Evolutionary conservation across 768 basidiomycete genomes (phyloP).

Genomic region (Multifurca ochricompacta): DNA sequence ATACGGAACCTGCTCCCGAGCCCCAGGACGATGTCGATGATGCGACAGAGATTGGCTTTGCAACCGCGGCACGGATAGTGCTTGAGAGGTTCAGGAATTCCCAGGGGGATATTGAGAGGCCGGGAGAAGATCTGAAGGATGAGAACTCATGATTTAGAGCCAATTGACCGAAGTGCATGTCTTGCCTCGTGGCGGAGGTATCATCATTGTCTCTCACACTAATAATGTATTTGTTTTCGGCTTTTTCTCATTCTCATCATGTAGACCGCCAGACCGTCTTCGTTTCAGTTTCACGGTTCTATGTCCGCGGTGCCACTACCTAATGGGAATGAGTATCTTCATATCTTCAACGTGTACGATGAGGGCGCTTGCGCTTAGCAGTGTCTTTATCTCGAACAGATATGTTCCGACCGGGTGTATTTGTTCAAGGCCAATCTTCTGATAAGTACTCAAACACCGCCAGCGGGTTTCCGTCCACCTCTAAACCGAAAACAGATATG

Average conservation of each 20-base stretch:
- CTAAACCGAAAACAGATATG: not conserved
- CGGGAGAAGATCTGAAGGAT: constrained; percentile 1
- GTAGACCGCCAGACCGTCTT: not conserved
- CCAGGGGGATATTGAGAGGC: constrained; percentile 20
- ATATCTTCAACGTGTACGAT: not conserved
- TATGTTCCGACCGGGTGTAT: not conserved
- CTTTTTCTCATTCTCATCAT: no score
- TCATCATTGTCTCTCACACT: not conserved
- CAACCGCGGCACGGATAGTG: constrained; percentile 33
- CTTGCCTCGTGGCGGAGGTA: not conserved
- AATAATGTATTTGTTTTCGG: no score
- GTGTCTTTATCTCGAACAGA: no score
- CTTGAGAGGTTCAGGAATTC: constrained; percentile 11
- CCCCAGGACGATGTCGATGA: constrained; percentile 28
- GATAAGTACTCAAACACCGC: not conserved
- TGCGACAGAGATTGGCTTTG: constrained; percentile 45
- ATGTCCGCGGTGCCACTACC: not conserved
- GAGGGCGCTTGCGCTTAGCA: not conserved
- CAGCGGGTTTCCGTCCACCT: not conserved
- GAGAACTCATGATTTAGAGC: constrained; percentile 3
- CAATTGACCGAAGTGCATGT: not conserved
- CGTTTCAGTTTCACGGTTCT: not conserved
- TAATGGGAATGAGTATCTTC: not conserved
- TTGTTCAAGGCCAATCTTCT: not conserved
- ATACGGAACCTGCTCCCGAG: not conserved